Percentiles rank a stretch among this genome's conserved stretches.
These are phyloP conservation scores for Castanea mollissima DNA, from an alignment of 306 rosid genomes.

Conservation along the genomic window DNA sequence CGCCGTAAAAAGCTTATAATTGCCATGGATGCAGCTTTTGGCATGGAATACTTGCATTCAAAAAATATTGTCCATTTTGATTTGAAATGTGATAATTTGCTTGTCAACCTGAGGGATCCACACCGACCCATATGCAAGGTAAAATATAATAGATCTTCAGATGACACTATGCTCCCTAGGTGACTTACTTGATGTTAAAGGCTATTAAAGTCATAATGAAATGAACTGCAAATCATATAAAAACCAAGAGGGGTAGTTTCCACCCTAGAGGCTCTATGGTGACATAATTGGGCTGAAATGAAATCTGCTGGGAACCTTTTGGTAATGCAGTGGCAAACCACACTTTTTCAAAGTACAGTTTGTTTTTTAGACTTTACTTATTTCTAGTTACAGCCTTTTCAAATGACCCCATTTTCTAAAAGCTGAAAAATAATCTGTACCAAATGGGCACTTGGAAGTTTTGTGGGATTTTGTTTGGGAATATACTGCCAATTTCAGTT, in stretches of 20 bases:
- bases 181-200: neutral
- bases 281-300: neutral
- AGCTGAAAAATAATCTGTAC: too few relatives aligned
- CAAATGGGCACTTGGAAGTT: neutral
- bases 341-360: too few relatives aligned
- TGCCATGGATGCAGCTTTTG: slow-evolving; percentile 40
- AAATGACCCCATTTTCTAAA: too few relatives aligned
- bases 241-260: too few relatives aligned
- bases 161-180: neutral
- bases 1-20: slow-evolving; percentile 28
- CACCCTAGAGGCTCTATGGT: neutral
- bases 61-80: slow-evolving; percentile 38
- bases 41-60: slow-evolving; percentile 35
- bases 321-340: neutral
- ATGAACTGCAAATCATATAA: neutral
- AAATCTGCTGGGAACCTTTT: neutral
- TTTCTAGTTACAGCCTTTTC: too few relatives aligned
- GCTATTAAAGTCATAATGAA: slow-evolving; percentile 1
- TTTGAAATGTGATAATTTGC: slow-evolving; percentile 35
- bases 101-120: slow-evolving; percentile 37
- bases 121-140: slow-evolving; percentile 41
- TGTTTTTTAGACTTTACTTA: too few relatives aligned
- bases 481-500: neutral
- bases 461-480: neutral
- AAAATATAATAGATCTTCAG: neutral